A percentile compares a stretch with the other conserved stretches of the same genome.
Evolutionary conservation across 768 basidiomycete genomes (phyloP).

Genomic region (Dentipellis sp.): DNA sequence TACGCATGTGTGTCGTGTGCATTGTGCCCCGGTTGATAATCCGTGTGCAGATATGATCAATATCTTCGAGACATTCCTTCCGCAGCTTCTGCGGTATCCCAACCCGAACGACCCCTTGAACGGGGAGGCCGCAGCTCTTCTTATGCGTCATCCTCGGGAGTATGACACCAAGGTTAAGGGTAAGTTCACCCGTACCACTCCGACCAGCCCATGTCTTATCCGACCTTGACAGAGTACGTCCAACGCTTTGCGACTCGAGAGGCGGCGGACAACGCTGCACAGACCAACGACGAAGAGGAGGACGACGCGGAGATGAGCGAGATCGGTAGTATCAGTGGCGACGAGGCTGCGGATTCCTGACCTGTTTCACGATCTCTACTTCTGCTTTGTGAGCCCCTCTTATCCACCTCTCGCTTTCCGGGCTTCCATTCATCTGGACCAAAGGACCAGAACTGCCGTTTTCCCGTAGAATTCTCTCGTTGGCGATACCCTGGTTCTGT

Average conservation of each 20-base stretch:
- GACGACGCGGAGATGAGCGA: constrained; percentile 84
- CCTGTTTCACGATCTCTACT: neutral
- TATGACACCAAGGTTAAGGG: constrained; percentile 94
- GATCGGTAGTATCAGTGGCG: constrained; percentile 73
- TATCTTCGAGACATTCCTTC: constrained; percentile 97
- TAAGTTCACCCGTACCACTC: constrained; percentile 21
- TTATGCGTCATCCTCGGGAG: constrained; percentile 96
- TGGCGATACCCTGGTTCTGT: neutral
- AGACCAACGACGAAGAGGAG: constrained; percentile 58
- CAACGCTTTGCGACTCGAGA: constrained; percentile 89
- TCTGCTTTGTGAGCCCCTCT: neutral
- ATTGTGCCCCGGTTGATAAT: neutral
- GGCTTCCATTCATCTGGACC: neutral
- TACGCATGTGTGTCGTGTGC: constrained; percentile 29
- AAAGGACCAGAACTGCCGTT: neutral
- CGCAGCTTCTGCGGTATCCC: constrained; percentile 93
- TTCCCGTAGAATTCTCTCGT: neutral
- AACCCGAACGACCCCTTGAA: constrained; percentile 98
- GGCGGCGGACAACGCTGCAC: constrained; percentile 67
- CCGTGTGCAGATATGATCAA: constrained; percentile 85
- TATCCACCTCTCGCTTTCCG: neutral
- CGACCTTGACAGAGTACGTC: constrained; percentile 70
- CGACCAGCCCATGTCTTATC: no score
- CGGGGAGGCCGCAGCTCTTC: constrained; percentile 92
- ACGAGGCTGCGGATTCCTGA: constrained; percentile 24